Evolutionary conservation across 139 green algal genomes (phyloP), one percentile per base, ranked within the genome.

Genomic region (Auxenochlorella pyrenoidosa): DNA sequence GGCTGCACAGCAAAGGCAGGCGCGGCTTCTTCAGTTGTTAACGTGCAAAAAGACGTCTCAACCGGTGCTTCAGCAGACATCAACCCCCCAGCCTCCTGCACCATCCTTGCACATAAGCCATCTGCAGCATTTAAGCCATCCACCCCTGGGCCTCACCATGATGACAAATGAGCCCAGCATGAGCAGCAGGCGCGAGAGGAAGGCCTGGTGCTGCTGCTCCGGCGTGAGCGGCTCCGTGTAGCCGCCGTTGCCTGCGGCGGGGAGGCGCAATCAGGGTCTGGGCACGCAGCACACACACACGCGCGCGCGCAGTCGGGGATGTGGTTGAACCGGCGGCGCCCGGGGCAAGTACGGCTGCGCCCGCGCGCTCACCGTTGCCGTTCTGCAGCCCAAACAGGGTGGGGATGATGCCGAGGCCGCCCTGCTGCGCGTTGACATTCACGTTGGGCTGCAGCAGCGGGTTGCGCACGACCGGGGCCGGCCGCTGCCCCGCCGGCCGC

Each of bases 111-210:
- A n/a, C n/a, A n/a, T n/a, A n/a, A n/a, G n/a, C n/a, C n/a, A n/a
- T n/a, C n/a, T n/a, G n/a, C n/a, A n/a, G n/a, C n/a, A n/a, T n/a
- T n/a, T n/a, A n/a, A n/a, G n/a, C 47, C 44, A 41, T 5, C 38
- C 75, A 47, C 16, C 21, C 15, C 18, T 3, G n/a, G n/a, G 15
- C 2, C 76, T 82, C 76, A 82, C 76, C 93, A 99, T 96, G 89
- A 99, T 98, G 44, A 98, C 96, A 76, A 99, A 98, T 5, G 91
- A 96, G 21, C 97, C 97, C 66, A 99, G 90, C 92, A 99, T 96
- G 30, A 99, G 91, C n/a, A 99, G 94, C 68, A 99, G 84, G 32
- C 91, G 78, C 41, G 91, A 94, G 44, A 95, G 78, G 72, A 95
- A 94, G 80, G 92, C 92, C 79, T 99, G 97, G 87, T 99, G 97